A percentile compares a stretch with the other conserved stretches of the same genome.
Evolutionary conservation across 2,329 filamentous ascomycete genomes (phyloP).

Genomic region (Colletotrichum sublineola): DNA sequence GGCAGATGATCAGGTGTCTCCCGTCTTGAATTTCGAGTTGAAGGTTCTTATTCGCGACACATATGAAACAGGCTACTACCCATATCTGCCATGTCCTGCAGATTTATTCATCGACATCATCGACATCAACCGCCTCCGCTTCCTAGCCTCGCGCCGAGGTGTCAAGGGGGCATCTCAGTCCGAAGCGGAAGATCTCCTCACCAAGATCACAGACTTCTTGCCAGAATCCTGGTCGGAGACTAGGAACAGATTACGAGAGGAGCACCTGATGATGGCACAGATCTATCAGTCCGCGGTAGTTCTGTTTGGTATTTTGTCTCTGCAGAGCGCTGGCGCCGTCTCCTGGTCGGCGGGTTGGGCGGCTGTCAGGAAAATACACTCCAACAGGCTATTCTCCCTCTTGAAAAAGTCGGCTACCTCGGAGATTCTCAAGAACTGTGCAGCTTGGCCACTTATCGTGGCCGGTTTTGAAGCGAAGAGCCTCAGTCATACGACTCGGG

Average conservation of each 20-base stretch:
- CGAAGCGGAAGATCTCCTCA: conserved; percentile 21
- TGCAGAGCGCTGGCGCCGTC: conserved; percentile 51
- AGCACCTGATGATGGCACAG: conserved; percentile 43
- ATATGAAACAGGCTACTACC: conserved; percentile 42
- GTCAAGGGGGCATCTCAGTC: conserved; percentile 13
- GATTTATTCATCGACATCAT: conserved; percentile 51
- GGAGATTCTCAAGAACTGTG: conserved; percentile 3
- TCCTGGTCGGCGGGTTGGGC: conserved; percentile 41
- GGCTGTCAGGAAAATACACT: conserved; percentile 30
- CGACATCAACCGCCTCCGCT: conserved; percentile 54
- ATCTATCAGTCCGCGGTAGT: conserved; percentile 50
- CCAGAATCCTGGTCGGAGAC: conserved; percentile 49
- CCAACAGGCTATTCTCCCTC: conserved; percentile 39
- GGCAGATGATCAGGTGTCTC: conserved; percentile 48
- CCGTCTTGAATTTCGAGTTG: conserved; percentile 35
- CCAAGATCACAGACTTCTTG: conserved; percentile 47
- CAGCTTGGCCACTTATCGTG: conserved; percentile 23
- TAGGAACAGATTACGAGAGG: conserved; percentile 6
- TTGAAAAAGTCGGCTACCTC: conserved; percentile 38
- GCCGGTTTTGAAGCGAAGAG: conserved; percentile 28
- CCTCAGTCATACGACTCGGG: neutral
- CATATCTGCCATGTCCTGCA: conserved; percentile 50
- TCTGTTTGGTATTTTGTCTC: conserved; percentile 54
- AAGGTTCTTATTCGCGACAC: conserved; percentile 49
- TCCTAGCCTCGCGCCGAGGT: conserved; percentile 40